Percentiles rank a stretch among this genome's conserved stretches.
These are phyloP conservation scores for Hypoxylon rickii DNA, from an alignment of 495 filamentous ascomycete species.

Conservation along the genomic window DNA sequence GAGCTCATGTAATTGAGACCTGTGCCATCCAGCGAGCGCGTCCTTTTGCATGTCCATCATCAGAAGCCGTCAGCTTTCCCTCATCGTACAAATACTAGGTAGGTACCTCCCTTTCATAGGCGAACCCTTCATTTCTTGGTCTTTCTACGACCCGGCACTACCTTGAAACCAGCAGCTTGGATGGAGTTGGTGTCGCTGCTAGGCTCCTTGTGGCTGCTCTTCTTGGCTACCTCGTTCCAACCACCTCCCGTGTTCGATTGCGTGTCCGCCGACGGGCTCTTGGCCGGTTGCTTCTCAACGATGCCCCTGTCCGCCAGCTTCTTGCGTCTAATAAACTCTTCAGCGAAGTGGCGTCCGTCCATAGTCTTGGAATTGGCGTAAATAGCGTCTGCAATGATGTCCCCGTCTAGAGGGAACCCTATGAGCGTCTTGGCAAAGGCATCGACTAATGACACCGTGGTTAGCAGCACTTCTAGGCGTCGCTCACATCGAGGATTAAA, in stretches of 20 bases:
- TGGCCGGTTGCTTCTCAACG: slow-evolving; percentile 62
- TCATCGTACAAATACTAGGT: not conserved
- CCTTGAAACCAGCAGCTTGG: slow-evolving; percentile 73
- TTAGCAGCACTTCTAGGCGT: slow-evolving; percentile 44
- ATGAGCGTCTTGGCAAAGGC: slow-evolving; percentile 76
- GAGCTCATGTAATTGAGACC: no score
- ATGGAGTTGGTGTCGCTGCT: slow-evolving; percentile 54
- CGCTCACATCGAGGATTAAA: slow-evolving; percentile 36
- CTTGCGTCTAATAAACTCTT: slow-evolving; percentile 90
- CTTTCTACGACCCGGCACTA: slow-evolving; percentile 93
- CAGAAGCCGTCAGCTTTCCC: not conserved
- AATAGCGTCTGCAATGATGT: slow-evolving; percentile 85
- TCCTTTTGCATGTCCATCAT: not conserved
- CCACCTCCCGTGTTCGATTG: slow-evolving; percentile 64
- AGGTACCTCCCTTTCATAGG: no score
- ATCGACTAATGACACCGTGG: slow-evolving; percentile 63
- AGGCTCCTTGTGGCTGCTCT: slow-evolving; percentile 60
- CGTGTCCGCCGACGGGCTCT: slow-evolving; percentile 49
- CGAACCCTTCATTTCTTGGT: slow-evolving; percentile 66
- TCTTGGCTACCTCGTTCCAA: slow-evolving; percentile 98
- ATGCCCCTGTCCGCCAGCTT: slow-evolving; percentile 91
- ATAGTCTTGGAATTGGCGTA: slow-evolving; percentile 84
- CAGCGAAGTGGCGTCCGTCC: slow-evolving; percentile 88
- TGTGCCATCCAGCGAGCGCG: no score
- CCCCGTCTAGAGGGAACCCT: slow-evolving; percentile 72